Evolutionary conservation across 73 alveolate genomes (phyloP).

Genomic region (Symbiodinium natans): DNA sequence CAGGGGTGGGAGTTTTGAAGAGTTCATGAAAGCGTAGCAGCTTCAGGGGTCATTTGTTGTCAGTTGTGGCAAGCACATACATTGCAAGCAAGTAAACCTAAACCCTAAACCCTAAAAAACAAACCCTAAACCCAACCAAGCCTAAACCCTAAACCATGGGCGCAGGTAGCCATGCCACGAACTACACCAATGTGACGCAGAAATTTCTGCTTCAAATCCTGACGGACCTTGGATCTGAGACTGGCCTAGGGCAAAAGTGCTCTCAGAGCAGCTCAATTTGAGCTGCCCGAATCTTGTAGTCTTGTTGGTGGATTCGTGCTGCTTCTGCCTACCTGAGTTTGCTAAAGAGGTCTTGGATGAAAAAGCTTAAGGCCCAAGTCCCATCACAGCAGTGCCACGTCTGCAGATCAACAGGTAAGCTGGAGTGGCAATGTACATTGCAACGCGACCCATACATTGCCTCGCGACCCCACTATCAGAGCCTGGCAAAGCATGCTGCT

Average conservation of each 20-base stretch:
- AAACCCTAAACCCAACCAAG: too few species aligned
- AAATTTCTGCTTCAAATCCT: slow-evolving; percentile 53
- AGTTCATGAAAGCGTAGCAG: too few species aligned
- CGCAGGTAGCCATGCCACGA: slow-evolving; percentile 38
- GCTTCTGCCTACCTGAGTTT: background rate
- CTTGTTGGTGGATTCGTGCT: background rate
- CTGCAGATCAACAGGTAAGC: background rate
- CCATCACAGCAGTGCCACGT: background rate
- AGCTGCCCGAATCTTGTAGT: slow-evolving; percentile 1
- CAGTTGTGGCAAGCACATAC: too few species aligned
- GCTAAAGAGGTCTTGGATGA: too few species aligned
- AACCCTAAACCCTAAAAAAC: background rate
- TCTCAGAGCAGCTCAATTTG: slow-evolving; percentile 42
- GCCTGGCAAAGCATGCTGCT: background rate
- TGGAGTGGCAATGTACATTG: background rate
- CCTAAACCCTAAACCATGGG: background rate
- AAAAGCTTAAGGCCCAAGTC: too few species aligned
- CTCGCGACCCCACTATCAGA: too few species aligned
- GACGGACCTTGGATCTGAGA: slow-evolving; percentile 60
- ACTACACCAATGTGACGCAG: slow-evolving; percentile 92
- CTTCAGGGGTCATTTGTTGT: too few species aligned
- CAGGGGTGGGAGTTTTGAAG: too few species aligned
- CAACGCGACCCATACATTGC: slow-evolving; percentile 20
- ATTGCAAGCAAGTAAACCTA: background rate
- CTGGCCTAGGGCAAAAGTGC: slow-evolving; percentile 31